Percentiles rank a stretch among this genome's conserved stretches.
These are phyloP conservation scores for Capillidium heterosporum DNA, from an alignment of 371 early-diverging fungal species.

Conservation along the genomic window DNA sequence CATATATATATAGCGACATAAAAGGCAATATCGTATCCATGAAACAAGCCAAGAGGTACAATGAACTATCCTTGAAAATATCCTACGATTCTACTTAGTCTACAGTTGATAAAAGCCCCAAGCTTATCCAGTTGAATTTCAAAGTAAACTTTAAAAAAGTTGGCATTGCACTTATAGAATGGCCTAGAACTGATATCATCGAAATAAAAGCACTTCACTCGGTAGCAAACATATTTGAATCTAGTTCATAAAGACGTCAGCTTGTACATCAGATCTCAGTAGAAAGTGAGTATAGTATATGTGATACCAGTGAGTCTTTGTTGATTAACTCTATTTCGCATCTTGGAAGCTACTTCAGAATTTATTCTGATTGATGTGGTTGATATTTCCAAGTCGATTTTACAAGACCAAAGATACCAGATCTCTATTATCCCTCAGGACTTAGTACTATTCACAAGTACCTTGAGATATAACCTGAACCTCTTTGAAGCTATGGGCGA, in stretches of 20 bases:
- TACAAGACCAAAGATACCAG: conserved; percentile 56
- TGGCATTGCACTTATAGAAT: conserved; percentile 22
- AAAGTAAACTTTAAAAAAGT: conserved; percentile 35
- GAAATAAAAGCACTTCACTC: conserved; percentile 35
- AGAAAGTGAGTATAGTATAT: conserved; percentile 79
- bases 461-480: conserved; percentile 48
- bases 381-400: conserved; percentile 55
- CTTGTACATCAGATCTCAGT: conserved; percentile 35
- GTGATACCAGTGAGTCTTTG: conserved; percentile 84
- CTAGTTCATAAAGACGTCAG: conserved; percentile 39
- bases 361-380: conserved; percentile 47
- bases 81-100: conserved; percentile 18
- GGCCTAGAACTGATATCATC: conserved; percentile 46
- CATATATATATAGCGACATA: conserved; percentile 48
- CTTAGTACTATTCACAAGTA: conserved; percentile 75
- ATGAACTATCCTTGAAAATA: conserved; percentile 61
- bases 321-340: conserved; percentile 79
- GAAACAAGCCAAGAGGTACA: conserved; percentile 76
- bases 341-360: conserved; percentile 68
- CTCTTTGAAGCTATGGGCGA: conserved; percentile 54
- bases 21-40: conserved; percentile 65
- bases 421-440: conserved; percentile 92
- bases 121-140: conserved; percentile 45
- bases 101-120: conserved; percentile 23
- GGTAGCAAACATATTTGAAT: conserved; percentile 43